Base-by-base conservation (phyloP, 2,329 filamentous ascomycete genomes). In the Cordyceps cicadae region DNA sequence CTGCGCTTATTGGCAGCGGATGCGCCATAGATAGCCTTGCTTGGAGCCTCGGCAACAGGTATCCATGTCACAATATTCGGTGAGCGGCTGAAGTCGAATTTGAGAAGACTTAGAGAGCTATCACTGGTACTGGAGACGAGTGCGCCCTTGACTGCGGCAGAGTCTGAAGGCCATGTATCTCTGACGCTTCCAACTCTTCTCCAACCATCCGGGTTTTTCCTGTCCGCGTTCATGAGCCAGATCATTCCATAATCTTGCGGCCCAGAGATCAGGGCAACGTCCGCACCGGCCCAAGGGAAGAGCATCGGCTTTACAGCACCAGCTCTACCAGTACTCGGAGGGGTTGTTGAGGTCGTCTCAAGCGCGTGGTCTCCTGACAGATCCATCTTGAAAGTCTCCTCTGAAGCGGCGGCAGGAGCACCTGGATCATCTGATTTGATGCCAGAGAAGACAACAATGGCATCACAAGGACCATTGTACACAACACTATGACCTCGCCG, bases 371-470 rank as follows among this genome's bases (percentile, higher is more conserved):
- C 52, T 54, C 52, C 75, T 5, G 79, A 79, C 1, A 87, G 86
- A 3, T 80, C 77, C 62, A 97, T 85, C 19, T 87, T 80, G 68
- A 92, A 96, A 0, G 90, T 93, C 66, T 90, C 82, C 1, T 87
- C 84, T 0, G 89, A 92, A 0, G 82, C 76, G 5, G 76, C 74
- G 7, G 75, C 72, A 39, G 75, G 75, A 24, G 83, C 84, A 7
- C 76, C 73, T 9, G 75, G 72, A 39, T 75, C 76, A 29, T 83
- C 84, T 66, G 86, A 82, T 67, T 87, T 84, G 17, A 81, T 85
- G 51, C 93, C 93, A 37, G 87, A 89, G 70, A 92, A 97, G 29
- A 96, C 80, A 26, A 97, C 75, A 59, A 97, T 89, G 4, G 84
- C 81, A 60, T 90, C 81, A 17, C 85, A 82, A 24, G 81, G 80